Base-by-base conservation (phyloP, 345 rosid genomes). In the Fremontodendron californicum region DNA sequence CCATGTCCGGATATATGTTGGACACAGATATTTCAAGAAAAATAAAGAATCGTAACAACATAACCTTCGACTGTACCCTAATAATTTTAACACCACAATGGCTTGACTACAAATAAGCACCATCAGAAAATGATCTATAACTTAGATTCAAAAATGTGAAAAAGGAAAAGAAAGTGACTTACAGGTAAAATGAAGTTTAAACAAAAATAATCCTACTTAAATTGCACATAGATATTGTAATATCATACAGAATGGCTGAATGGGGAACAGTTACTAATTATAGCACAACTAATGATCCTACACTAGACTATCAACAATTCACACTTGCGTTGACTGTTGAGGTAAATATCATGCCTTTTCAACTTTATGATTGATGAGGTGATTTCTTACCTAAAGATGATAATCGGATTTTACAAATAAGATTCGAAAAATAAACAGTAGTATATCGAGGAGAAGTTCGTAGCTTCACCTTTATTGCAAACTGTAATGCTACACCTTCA, bases 401-500 rank as follows among this genome's bases (percentile, higher is more conserved):
- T 43, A 18, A 19, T 52, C 0, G 8, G n/a, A 9, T 9, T 70
- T 70, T 27, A 29, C 27, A 18, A 18, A 48, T 49, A 31, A 4
- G 42, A 29, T 71, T 2, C 54, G 1, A 33, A 27, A 42, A 70
- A 70, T 27, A 49, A 70, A 21, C 42, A 70, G 42, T 6, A 29
- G 60, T 29, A 29, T 48, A 29, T 49, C 42, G 9, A 4, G 45
- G 57, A 4, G 25, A 9, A 9, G 75, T 31, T 71, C 45, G 2
- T 1, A 31, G 19, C 61, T 48, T 33, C 25, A 75, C 46, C 60
- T 71, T 49, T 27, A 27, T 25, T 15, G 27, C 39, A 11, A 55
- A 13, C 48, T 25, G 27, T n/a, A 73, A 6, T 6, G 1, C 21
- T 72, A 85, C 25, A 82, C 86, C 81, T 85, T 85, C 54, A 82